These are phyloP conservation scores for Penicillium sp. DNA, from an alignment of 2,329 filamentous ascomycete species.

Conservation along the genomic window DNA sequence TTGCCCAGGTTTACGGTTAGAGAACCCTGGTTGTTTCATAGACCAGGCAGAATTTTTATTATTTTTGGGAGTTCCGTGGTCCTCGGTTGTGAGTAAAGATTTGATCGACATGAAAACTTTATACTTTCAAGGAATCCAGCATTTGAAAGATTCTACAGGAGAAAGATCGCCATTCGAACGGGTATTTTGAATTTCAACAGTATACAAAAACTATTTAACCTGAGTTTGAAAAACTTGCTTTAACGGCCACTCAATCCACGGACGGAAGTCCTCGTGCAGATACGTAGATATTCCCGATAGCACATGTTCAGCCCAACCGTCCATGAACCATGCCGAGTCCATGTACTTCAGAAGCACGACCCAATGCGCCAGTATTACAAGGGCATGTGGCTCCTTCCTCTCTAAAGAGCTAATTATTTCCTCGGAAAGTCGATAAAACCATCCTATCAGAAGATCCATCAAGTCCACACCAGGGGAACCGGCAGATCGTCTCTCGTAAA, in stretches of 20 bases:
- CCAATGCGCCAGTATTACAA: slow-evolving; percentile 34
- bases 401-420: slow-evolving; percentile 26
- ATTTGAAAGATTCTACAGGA: neutral
- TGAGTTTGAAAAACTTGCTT: neutral
- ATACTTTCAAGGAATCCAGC: neutral
- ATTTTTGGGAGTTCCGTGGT: too few species aligned
- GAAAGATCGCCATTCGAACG: neutral
- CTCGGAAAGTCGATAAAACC: slow-evolving; percentile 29
- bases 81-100: too few species aligned
- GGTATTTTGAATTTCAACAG: neutral
- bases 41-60: neutral
- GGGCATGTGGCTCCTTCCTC: slow-evolving; percentile 24
- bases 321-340: slow-evolving; percentile 33
- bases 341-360: slow-evolving; percentile 32
- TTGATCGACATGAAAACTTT: neutral
- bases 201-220: neutral
- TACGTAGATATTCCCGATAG: slow-evolving; percentile 25
- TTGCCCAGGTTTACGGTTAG: too few species aligned
- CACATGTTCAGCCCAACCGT: slow-evolving; percentile 35
- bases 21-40: neutral
- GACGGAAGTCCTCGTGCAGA: slow-evolving; percentile 15
- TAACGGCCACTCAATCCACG: slow-evolving; percentile 30
- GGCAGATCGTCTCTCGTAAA: slow-evolving; percentile 15
- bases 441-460: slow-evolving; percentile 30
- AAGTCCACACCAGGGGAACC: slow-evolving; percentile 14